Base-by-base conservation (phyloP, 495 filamentous ascomycete genomes). In the Tuber magnatum region DNA sequence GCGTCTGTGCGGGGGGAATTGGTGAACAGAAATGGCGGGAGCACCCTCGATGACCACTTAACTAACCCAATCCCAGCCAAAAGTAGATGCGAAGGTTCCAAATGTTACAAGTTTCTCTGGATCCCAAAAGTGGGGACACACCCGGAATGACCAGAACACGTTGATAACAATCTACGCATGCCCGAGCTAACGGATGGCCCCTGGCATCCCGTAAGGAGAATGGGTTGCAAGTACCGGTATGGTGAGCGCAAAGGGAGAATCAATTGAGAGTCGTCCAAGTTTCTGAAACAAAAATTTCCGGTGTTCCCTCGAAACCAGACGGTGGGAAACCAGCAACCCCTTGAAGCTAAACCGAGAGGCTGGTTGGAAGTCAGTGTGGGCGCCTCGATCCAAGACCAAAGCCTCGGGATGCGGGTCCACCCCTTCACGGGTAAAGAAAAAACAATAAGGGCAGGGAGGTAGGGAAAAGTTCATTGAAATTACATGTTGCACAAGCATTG, bases 401-500 rank as follows among this genome's bases (percentile, higher is more conserved):
- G 77, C 78, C 69, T 79, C 77, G 77, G 77, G 77, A 79, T 79
- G 46, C 76, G 69, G 74, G 76, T 70, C 76, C 76, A 76, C 74
- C 76, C 69, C 69, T 69, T 79, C 70, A 72, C 44, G 72, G 28
- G 12, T 35, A 20, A 20, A 65, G 56, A 65, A 65, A 51, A 65
- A 65, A 65, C 28, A 65, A 65, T 65, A 65, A 65, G 56, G 56
- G 12, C 51, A 61, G 51, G 56, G 56, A 75, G 70, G 56, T 38
- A 77, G 44, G 22, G 72, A 77, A 44, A 72, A 43, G 69, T 68
- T 75, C 76, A 65, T 20, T 76, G 73, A 75, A 70, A 75, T 77
- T 74, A 79, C 70, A 79, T 79, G 77, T 79, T 79, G 77, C 77
- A 79, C 70, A 79, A 77, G 72, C 77, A 79, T 73, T 77, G 78